A percentile compares a stretch with the other conserved stretches of the same genome.
Evolutionary conservation across 495 filamentous ascomycete species (phyloP).

Genomic region (Trichoderma reesei): DNA sequence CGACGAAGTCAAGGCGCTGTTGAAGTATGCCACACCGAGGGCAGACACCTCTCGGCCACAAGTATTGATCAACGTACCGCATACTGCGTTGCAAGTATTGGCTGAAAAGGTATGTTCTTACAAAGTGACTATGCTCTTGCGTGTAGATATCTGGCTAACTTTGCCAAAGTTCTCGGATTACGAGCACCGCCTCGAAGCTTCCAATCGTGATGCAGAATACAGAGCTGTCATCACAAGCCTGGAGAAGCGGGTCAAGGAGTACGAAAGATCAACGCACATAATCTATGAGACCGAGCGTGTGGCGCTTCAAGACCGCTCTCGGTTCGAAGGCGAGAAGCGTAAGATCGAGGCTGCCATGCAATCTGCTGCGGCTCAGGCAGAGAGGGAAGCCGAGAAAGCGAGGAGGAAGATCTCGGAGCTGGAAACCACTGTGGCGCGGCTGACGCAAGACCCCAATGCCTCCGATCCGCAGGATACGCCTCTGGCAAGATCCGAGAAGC

Average conservation of each 20-base stretch:
- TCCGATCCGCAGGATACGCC: conserved; percentile 4
- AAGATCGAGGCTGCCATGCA: neutral
- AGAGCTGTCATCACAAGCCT: neutral
- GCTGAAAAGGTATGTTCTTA: neutral
- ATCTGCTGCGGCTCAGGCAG: neutral
- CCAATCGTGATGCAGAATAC: neutral
- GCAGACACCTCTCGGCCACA: neutral
- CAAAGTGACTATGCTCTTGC: neutral
- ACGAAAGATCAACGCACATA: neutral
- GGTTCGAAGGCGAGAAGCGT: neutral
- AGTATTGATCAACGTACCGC: neutral
- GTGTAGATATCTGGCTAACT: neutral
- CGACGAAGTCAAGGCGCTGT: neutral
- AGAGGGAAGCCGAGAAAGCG: neutral
- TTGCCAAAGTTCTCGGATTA: neutral
- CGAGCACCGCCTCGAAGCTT: neutral
- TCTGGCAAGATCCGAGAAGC: conserved; percentile 26
- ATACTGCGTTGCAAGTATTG: neutral
- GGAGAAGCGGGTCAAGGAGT: conserved; percentile 2
- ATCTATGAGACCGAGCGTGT: neutral
- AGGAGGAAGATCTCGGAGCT: neutral
- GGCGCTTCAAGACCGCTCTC: conserved; percentile 1
- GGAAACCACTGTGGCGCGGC: conserved; percentile 1
- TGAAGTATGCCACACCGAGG: neutral
- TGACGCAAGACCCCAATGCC: conserved; percentile 4